Evolutionary conservation across 306 rosid genomes (phyloP), one percentile per base, ranked within the genome.

Genomic region (Cercis canadensis): DNA sequence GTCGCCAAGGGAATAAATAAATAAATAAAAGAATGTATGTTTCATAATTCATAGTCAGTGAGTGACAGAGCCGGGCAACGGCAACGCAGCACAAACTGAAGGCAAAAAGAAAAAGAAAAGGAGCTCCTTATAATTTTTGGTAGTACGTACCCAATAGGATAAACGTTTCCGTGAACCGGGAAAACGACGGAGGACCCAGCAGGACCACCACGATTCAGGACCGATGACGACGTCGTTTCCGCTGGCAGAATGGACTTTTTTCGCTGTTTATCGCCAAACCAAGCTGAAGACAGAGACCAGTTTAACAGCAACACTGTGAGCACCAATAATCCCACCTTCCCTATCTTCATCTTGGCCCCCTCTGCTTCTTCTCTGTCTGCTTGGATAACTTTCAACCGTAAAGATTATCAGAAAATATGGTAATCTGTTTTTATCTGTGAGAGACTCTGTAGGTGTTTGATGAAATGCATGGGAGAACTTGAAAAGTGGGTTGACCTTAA

Each of bases 101-200:
- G 45, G 32, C 32, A 67, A 49, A 43, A 12, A 10, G 14, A 32
- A 45, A 3, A 10, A 72, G 7, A 13, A 40, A n/a, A 24, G 44
- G 21, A 21, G 39, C 13, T 61, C 17, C 3, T 40, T 8, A 47
- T n/a, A 9, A 16, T 24, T n/a, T n/a, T n/a, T n/a, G n/a, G 33
- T n/a, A 39, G 46, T n/a, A 83, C 81, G 15, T 77, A 87, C 98
- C 98, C 98, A 46, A 84, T 77, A 65, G 98, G 98, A 78, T 81
- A 92, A 59, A 92, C 97, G 47, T 92, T 92, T 41, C 97, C 97
- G 16, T 83, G 78, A 77, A 88, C 62, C 0, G 90, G 90, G 72
- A 92, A 57, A 33, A 90, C 85, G 73, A 92, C 11, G 33, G 97
- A 92, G 52, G 98, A 86, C 29, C 90, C 87, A 8, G 43, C 43